These are phyloP conservation scores for Lyophyllum semitale DNA, from an alignment of 768 basidiomycete genomes.

Conservation along the genomic window DNA sequence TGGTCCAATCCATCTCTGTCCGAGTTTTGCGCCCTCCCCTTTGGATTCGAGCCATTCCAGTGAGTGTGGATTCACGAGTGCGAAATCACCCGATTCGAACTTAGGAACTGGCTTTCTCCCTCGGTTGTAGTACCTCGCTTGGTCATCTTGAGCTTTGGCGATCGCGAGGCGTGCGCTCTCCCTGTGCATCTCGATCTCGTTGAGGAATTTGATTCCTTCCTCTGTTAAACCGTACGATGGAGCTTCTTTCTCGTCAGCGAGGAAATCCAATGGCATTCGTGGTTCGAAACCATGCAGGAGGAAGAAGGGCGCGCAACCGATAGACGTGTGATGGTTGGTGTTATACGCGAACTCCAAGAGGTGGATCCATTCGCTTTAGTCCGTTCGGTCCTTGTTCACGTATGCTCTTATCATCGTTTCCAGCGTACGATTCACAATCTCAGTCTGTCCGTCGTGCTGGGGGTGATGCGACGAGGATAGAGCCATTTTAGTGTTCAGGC, in stretches of 20 bases:
- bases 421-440: not conserved
- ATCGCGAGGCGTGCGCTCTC: no score
- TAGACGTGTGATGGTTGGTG: not conserved
- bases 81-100: not conserved
- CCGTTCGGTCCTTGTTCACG: no score
- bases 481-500: not conserved
- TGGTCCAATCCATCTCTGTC: not conserved
- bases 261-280: no score
- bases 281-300: not conserved
- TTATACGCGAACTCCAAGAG: not conserved
- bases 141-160: no score
- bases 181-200: no score
- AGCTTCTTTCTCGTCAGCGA: no score
- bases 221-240: no score
- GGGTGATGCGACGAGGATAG: not conserved
- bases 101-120: no score
- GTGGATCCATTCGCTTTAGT: not conserved
- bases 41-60: constrained; percentile 4
- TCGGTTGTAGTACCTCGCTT: no score
- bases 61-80: not conserved
- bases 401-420: not conserved
- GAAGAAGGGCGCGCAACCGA: not conserved
- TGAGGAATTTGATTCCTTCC: no score
- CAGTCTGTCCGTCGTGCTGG: not conserved
- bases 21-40: not conserved